A percentile compares a stretch with the other conserved stretches of the same genome.
Evolutionary conservation across 192 early-diverging fungal genomes (phyloP).

Genomic region (Chytriomyces confervae): DNA sequence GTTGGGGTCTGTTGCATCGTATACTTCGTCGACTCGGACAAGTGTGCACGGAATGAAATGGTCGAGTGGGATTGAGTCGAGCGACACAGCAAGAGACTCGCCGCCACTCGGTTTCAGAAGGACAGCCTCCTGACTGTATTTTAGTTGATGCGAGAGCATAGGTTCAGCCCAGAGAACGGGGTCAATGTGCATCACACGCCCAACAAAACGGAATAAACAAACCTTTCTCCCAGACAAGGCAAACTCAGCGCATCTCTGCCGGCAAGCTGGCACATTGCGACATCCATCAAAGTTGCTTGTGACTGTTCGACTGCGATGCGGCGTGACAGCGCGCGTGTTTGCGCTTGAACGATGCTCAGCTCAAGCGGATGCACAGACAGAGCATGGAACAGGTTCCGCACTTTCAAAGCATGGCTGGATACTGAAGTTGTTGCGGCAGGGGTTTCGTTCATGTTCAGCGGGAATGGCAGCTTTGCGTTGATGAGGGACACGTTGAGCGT

Average conservation of each 20-base stretch:
- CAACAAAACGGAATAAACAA: not conserved
- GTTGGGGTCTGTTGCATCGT: not conserved
- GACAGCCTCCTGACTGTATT: no score
- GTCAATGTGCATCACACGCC: not conserved
- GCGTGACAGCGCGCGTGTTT: not conserved
- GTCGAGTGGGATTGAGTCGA: conserved; percentile 6
- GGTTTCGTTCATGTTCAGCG: not conserved
- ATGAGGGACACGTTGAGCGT: conserved; percentile 14
- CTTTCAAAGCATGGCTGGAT: not conserved
- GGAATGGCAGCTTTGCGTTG: conserved; percentile 2
- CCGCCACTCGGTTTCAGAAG: no score
- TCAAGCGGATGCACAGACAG: not conserved
- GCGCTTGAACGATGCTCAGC: not conserved
- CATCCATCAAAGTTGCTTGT: not conserved
- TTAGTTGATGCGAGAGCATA: not conserved
- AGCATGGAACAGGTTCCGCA: not conserved
- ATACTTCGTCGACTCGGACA: not conserved
- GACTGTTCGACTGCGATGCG: not conserved
- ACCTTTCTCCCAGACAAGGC: not conserved
- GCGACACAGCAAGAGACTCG: no score
- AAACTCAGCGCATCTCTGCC: not conserved
- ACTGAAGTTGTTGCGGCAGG: not conserved
- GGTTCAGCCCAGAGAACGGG: not conserved
- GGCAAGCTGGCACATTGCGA: not conserved
- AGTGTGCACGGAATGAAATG: not conserved